These are phyloP conservation scores for Hirsutella minnesotensis DNA, from an alignment of 2,329 filamentous ascomycete genomes.

Conservation along the genomic window DNA sequence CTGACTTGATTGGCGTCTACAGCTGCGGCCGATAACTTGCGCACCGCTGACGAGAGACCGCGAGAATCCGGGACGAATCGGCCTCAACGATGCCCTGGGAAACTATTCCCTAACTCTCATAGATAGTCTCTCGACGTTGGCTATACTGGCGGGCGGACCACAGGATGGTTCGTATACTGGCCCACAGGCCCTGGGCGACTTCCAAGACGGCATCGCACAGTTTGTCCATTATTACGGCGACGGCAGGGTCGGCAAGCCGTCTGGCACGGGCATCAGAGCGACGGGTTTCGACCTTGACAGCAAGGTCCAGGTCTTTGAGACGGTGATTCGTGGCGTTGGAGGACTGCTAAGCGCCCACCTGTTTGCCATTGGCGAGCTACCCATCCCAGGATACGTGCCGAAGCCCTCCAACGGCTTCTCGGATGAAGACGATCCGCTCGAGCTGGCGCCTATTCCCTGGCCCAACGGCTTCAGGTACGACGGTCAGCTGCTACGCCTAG, in stretches of 20 bases:
- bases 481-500: conserved; percentile 81
- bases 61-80: conserved; percentile 66
- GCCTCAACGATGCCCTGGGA: conserved; percentile 87
- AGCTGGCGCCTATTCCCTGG: conserved; percentile 54
- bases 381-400: conserved; percentile 67
- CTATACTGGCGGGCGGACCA: conserved; percentile 73
- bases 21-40: conserved; percentile 80
- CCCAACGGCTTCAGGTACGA: conserved; percentile 70
- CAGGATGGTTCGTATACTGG: conserved; percentile 23
- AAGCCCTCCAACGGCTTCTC: conserved; percentile 11
- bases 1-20: not conserved
- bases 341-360: conserved; percentile 86
- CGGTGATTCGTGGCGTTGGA: conserved; percentile 85
- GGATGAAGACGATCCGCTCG: conserved; percentile 27
- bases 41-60: conserved; percentile 73
- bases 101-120: conserved; percentile 96
- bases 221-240: conserved; percentile 81
- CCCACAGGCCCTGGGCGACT: conserved; percentile 49
- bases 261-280: conserved; percentile 58
- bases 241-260: conserved; percentile 50
- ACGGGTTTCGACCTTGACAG: conserved; percentile 89
- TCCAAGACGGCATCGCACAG: conserved; percentile 66
- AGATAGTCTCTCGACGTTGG: conserved; percentile 87
- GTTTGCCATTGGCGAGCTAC: conserved; percentile 82
- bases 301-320: conserved; percentile 98